A percentile compares a stretch with the other conserved stretches of the same genome.
Conservation (phyloP, 2,329 filamentous ascomycete genomes). For the Aspergillus puulaauensis region DNA sequence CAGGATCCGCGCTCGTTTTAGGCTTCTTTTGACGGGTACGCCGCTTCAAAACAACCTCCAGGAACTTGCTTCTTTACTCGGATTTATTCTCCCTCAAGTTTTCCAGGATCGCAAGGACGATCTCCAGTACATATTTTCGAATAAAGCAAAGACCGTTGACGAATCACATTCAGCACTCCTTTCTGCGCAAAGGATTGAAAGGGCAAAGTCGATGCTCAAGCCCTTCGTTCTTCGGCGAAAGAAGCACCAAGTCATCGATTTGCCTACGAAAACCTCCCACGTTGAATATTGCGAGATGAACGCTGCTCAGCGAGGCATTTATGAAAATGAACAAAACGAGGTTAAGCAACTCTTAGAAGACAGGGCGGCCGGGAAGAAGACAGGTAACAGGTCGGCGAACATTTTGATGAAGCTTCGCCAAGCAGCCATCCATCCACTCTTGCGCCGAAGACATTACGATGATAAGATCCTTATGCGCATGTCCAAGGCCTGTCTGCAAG, state of each 20-base stretch:
- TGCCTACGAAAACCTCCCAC: conserved; percentile 75
- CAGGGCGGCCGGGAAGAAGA: conserved; percentile 56
- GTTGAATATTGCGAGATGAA: conserved; percentile 83
- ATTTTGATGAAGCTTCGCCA: conserved; percentile 89
- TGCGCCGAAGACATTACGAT: conserved; percentile 79
- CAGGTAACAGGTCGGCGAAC: conserved; percentile 58
- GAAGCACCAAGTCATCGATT: conserved; percentile 86
- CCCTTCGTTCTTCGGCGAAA: conserved; percentile 93
- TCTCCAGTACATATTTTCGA: conserved; percentile 84
- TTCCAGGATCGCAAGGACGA: conserved; percentile 76
- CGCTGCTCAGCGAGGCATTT: conserved; percentile 68
- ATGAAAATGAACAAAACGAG: conserved; percentile 66
- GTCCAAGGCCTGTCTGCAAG: conserved; percentile 71
- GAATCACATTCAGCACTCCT: conserved; percentile 74
- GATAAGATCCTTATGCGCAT: conserved; percentile 75
- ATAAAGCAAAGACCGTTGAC: conserved; percentile 80
- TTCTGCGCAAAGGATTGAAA: conserved; percentile 79
- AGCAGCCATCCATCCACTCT: conserved; percentile 84
- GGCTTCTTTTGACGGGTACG: conserved; percentile 84
- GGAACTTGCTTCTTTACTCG: conserved; percentile 84
- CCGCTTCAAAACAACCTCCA: conserved; percentile 95
- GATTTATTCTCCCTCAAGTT: conserved; percentile 87
- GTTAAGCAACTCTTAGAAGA: conserved; percentile 61
- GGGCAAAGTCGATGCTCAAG: conserved; percentile 87
- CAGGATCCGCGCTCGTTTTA: conserved; percentile 75